A percentile compares a stretch with the other conserved stretches of the same genome.
These are phyloP conservation scores for Eimeria zaria DNA, from an alignment of 169 alveolate genomes.

Conservation along the genomic window DNA sequence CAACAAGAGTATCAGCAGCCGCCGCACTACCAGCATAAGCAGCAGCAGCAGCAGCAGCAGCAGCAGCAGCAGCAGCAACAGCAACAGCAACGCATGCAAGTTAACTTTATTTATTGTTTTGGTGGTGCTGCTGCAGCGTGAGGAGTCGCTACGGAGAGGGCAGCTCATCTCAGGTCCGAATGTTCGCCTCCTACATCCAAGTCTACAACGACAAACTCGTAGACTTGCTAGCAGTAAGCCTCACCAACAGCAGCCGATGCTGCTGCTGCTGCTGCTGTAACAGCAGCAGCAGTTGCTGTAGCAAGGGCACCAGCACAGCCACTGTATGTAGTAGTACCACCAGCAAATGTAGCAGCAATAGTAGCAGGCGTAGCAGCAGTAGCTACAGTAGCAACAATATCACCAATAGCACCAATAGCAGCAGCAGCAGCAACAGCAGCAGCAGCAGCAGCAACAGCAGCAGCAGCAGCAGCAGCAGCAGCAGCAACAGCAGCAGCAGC, in stretches of 20 bases:
- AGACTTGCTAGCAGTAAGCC: conserved; percentile 87
- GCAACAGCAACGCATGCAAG: not conserved
- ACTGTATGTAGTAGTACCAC: not conserved
- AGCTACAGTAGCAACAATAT: conserved; percentile 10
- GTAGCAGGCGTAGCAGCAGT: not conserved
- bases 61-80: not conserved
- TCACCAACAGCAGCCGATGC: conserved; percentile 27
- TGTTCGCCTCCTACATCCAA: conserved; percentile 89
- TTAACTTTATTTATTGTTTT: not conserved
- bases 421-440: not conserved
- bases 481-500: conserved; percentile 27
- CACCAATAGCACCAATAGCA: not conserved
- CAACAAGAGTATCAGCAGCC: not conserved
- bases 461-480: not conserved
- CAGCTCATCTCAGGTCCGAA: conserved; percentile 74
- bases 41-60: conserved; percentile 21
- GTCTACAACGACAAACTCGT: conserved; percentile 89
- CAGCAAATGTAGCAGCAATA: not conserved
- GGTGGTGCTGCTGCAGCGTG: conserved; percentile 36
- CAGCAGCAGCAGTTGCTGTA: conserved; percentile 20
- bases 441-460: conserved; percentile 15
- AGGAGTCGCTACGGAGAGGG: conserved; percentile 51
- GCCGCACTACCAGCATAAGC: no score
- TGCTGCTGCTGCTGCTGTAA: not conserved
- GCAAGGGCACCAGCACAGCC: conserved; percentile 6